These are phyloP conservation scores for Fraxinus velutina DNA, from an alignment of 305 asterid species.

Conservation along the genomic window DNA sequence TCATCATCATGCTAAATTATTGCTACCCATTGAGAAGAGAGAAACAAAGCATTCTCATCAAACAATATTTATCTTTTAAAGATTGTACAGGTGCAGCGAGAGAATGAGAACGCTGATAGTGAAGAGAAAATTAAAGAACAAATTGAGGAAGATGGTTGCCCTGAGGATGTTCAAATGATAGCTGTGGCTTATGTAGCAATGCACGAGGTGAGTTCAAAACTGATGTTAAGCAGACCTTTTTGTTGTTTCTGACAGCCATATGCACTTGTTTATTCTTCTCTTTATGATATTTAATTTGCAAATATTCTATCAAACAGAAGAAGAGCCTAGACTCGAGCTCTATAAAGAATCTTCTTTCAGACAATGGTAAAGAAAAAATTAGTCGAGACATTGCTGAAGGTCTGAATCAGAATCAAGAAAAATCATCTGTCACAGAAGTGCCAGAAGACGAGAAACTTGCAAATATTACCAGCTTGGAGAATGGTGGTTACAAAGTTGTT, in stretches of 20 bases:
- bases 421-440: slow-evolving; percentile 19
- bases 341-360: slow-evolving; percentile 21
- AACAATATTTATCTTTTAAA: slow-evolving; percentile 13
- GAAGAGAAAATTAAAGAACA: slow-evolving; percentile 2
- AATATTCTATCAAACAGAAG: neutral
- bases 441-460: slow-evolving; percentile 29
- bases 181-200: slow-evolving; percentile 1
- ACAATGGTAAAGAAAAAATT: slow-evolving; percentile 35
- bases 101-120: slow-evolving; percentile 21
- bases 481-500: slow-evolving; percentile 11
- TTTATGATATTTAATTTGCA: neutral
- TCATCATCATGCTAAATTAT: neutral
- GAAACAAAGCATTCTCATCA: slow-evolving; percentile 1
- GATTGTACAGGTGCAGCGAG: slow-evolving; percentile 27
- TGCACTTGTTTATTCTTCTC: slow-evolving; percentile 20
- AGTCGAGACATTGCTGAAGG: slow-evolving; percentile 17
- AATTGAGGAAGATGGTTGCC: slow-evolving; percentile 27
- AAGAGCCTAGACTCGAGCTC: neutral
- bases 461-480: slow-evolving; percentile 29
- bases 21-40: neutral
- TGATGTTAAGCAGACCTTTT: neutral
- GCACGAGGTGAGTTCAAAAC: slow-evolving; percentile 1
- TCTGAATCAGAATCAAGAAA: slow-evolving; percentile 26
- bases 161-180: slow-evolving; percentile 17
- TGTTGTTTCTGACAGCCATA: neutral